phyloP scores from a whole-genome alignment of 1,139 yeast genomes.

The Geotrichum phurueaensis region DNA sequence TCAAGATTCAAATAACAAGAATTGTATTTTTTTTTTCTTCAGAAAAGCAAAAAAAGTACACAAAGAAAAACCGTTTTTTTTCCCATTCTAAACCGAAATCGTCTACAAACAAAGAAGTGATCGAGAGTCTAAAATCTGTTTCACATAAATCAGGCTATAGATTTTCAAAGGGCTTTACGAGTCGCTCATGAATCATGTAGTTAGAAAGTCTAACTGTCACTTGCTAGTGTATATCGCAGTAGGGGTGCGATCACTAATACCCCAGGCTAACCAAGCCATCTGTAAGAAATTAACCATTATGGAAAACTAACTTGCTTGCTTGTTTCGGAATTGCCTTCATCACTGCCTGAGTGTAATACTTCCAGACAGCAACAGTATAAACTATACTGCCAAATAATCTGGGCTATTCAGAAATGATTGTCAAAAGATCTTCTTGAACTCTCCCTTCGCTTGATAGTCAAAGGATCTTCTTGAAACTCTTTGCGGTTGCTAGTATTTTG shows the following conservation, averaged over 20 bases:
- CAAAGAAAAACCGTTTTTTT: neutral
- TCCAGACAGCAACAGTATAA: neutral
- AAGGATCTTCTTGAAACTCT: neutral
- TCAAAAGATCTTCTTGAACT: neutral
- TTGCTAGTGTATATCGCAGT: neutral
- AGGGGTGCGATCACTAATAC: too few relatives aligned
- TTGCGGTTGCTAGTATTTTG: neutral
- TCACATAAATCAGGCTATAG: neutral
- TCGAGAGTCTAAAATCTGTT: neutral
- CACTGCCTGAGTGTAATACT: neutral
- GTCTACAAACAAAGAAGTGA: neutral
- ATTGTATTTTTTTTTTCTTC: too few relatives aligned
- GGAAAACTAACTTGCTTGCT: neutral
- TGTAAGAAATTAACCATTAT: neutral
- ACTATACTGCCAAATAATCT: neutral
- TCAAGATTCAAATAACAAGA: too few relatives aligned
- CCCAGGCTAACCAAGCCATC: neutral
- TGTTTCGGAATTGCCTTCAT: neutral
- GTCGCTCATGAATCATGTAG: neutral
- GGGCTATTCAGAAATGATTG: neutral
- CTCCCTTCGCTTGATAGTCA: neutral
- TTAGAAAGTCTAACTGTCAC: neutral
- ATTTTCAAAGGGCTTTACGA: neutral
- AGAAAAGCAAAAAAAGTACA: too few relatives aligned
- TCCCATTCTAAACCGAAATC: neutral